Evolutionary conservation across 2,329 filamentous ascomycete species (phyloP).

Genomic region (Lasiodiplodia theobromae): DNA sequence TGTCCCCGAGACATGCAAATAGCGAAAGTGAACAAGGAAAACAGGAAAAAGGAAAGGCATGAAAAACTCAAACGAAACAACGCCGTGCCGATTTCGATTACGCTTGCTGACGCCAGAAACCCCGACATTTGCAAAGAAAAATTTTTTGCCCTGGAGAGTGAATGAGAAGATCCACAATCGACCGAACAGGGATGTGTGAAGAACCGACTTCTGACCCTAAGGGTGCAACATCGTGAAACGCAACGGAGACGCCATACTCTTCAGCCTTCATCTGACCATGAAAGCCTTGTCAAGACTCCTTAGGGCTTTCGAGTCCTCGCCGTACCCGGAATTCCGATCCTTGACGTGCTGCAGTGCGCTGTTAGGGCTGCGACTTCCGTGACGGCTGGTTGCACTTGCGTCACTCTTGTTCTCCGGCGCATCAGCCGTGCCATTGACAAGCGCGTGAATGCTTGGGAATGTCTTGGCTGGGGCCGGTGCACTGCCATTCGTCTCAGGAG

Average conservation of each 20-base stretch:
- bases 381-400: conserved; percentile 46
- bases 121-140: not conserved
- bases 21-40: conserved; percentile 17
- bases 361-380: conserved; percentile 52
- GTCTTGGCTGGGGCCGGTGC: conserved; percentile 44
- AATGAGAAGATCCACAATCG: not conserved
- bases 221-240: conserved; percentile 16
- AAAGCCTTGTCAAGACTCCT: conserved; percentile 30
- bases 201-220: conserved; percentile 1
- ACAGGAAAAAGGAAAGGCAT: not conserved
- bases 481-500: conserved; percentile 38
- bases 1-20: conserved; percentile 20
- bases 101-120: conserved; percentile 12
- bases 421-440: conserved; percentile 48
- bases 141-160: not conserved
- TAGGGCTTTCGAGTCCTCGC: conserved; percentile 28
- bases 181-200: not conserved
- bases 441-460: conserved; percentile 63
- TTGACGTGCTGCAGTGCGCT: conserved; percentile 22
- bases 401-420: conserved; percentile 37
- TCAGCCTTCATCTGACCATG: conserved; percentile 27
- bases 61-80: conserved; percentile 7
- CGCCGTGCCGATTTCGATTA: not conserved
- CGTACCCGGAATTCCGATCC: conserved; percentile 25
- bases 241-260: conserved; percentile 19